These are phyloP conservation scores for Erigeron canadensis DNA, from an alignment of 129 eudicot genomes.

Conservation along the genomic window DNA sequence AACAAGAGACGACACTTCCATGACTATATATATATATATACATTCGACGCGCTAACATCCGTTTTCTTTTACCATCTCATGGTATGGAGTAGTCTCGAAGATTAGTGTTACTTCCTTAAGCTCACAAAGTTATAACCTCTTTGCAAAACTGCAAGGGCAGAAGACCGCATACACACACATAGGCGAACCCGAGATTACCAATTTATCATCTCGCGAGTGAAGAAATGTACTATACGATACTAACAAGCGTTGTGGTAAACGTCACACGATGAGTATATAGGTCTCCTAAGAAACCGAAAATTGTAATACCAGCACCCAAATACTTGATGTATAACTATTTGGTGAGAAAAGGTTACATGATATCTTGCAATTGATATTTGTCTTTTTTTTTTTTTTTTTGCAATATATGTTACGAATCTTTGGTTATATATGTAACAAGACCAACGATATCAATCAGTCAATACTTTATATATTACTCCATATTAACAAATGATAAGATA, in stretches of 20 bases:
- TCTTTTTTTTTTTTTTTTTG: not conserved
- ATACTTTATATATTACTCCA: too few species aligned
- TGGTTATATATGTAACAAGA: too few species aligned
- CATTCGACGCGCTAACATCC: conserved; percentile 22
- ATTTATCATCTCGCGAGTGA: conserved; percentile 25
- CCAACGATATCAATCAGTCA: too few species aligned
- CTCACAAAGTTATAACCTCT: conserved; percentile 8
- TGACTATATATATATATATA: conserved; percentile 12
- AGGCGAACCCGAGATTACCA: conserved; percentile 17
- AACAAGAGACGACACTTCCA: conserved; percentile 35
- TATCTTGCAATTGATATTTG: not conserved
- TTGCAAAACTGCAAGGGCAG: not conserved
- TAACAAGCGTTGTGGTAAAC: conserved; percentile 8
- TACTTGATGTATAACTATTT: too few species aligned
- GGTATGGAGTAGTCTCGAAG: conserved; percentile 4
- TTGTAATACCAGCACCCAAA: not conserved
- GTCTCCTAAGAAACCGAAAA: conserved; percentile 10
- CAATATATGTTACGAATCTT: too few species aligned
- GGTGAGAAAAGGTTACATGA: not conserved
- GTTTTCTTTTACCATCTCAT: not conserved
- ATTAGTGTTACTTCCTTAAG: not conserved
- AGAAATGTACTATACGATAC: not conserved
- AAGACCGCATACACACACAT: not conserved
- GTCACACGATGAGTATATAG: conserved; percentile 13
- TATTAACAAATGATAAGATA: too few species aligned